These are phyloP conservation scores for Graphilbum fragrans DNA, from an alignment of 2,329 filamentous ascomycete species.

Conservation along the genomic window DNA sequence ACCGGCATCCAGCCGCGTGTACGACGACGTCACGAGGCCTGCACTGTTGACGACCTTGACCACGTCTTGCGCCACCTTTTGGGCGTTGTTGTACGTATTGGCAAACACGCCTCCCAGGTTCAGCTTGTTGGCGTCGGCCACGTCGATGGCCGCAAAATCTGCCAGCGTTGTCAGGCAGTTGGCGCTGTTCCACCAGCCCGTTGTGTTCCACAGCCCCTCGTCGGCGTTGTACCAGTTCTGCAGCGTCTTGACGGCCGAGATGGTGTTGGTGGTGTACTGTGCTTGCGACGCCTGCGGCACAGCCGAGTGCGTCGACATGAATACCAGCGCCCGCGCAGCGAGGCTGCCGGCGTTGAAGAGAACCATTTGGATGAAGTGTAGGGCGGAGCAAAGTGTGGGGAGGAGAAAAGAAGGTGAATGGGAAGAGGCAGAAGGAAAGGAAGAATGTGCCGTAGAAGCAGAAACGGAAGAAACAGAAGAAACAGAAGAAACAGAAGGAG, in stretches of 20 bases:
- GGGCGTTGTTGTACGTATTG: slow-evolving; percentile 34
- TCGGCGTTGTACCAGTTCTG: slow-evolving; percentile 48
- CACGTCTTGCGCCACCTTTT: slow-evolving; percentile 23
- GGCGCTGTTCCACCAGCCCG: slow-evolving; percentile 64
- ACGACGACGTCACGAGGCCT: slow-evolving; percentile 25
- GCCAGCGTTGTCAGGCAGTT: slow-evolving; percentile 52
- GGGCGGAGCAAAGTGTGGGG: background rate
- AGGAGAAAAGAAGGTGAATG: background rate
- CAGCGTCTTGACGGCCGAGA: slow-evolving; percentile 27
- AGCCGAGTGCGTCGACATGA: background rate
- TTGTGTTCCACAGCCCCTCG: slow-evolving; percentile 51
- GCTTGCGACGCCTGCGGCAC: background rate
- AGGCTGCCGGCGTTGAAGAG: background rate
- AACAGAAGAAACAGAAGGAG: background rate
- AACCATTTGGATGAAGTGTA: background rate
- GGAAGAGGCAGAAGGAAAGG: background rate
- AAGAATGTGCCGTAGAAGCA: background rate
- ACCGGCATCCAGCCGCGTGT: slow-evolving; percentile 15
- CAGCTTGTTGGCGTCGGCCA: slow-evolving; percentile 20
- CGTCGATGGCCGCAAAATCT: slow-evolving; percentile 32
- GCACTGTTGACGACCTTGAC: slow-evolving; percentile 22
- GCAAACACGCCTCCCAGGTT: slow-evolving; percentile 26
- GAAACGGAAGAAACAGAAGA: background rate
- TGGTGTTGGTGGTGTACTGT: slow-evolving; percentile 21
- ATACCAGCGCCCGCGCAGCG: background rate